These are phyloP conservation scores for Sutorius eximius DNA, from an alignment of 1,284 basidiomycete genomes.

Conservation along the genomic window DNA sequence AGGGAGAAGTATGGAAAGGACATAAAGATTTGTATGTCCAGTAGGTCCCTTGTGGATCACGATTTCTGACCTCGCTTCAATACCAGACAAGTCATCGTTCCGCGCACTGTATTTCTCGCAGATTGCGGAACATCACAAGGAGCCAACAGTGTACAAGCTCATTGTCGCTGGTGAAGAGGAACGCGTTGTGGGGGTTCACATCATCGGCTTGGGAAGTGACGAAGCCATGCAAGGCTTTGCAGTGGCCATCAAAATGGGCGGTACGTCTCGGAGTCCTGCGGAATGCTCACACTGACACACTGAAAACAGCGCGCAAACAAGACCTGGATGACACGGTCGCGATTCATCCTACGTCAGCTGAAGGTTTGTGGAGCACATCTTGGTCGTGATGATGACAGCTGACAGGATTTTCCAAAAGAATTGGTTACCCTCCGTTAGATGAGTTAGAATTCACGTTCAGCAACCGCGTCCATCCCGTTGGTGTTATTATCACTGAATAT, in stretches of 20 bases:
- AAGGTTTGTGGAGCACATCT: constrained; percentile 49
- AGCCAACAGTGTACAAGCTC: constrained; percentile 93
- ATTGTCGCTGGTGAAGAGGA: constrained; percentile 86
- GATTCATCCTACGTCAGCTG: constrained; percentile 83
- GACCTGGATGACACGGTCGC: constrained; percentile 90
- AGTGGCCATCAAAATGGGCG: constrained; percentile 95
- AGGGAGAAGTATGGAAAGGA: constrained; percentile 82
- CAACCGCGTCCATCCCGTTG: neutral
- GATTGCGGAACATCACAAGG: constrained; percentile 84
- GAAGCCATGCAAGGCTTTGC: constrained; percentile 94
- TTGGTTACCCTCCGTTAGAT: constrained; percentile 33
- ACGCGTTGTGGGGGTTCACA: constrained; percentile 92
- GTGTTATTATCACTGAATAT: neutral
- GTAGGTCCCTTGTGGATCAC: neutral
- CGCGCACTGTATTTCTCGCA: constrained; percentile 86
- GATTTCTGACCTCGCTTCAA: constrained; percentile 11
- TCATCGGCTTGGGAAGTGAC: constrained; percentile 88
- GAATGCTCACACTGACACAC: constrained; percentile 3
- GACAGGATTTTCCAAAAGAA: constrained; percentile 17
- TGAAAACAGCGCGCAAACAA: constrained; percentile 64
- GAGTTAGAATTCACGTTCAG: neutral
- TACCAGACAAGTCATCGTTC: constrained; percentile 74
- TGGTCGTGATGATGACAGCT: constrained; percentile 8
- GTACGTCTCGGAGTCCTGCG: constrained; percentile 39
- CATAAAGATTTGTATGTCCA: constrained; percentile 83